Evolutionary conservation across 1,284 basidiomycete species (phyloP), one percentile per base, ranked within the genome.

Genomic region (Inonotus hispidus): DNA sequence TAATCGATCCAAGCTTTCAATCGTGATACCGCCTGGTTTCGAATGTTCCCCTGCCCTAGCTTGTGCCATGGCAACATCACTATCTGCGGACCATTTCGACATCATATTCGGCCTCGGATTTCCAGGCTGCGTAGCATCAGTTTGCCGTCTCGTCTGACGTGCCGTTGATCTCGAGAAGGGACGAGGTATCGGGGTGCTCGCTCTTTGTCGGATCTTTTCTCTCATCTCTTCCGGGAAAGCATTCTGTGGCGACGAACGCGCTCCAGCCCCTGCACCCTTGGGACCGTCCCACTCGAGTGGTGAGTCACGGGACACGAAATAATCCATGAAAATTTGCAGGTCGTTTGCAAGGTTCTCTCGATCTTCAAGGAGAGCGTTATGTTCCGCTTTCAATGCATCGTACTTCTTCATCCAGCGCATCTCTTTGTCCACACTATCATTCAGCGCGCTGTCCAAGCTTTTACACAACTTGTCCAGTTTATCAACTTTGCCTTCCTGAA

Each of bases 381-480:
- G 45, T 37, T 63, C 62, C 5, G 14, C 29, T 37, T 63, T 60
- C 27, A 63, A 13, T 23, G 35, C 49, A 19, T 57, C 58, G 19
- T 63, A 53, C 38, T 56, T 60, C 13, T 60, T 57, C 58, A 54
- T 63, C 62, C 62, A 63, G 38, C 59, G 57, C 53, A 63, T 59
- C 32, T 63, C 61, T n/a, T 63, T 63, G 32, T 58, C 41, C 7
- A 63, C 53, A 27, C 62, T 63, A 16, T 60, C 53, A 39, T 63
- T 43, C 53, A 63, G 41, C 3, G 62, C 62, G 27, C 53, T 57
- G 35, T 60, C 60, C n/a, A 63, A 59, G 35, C 58, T 60, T 13
- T 47, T 49, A 32, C 37, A 45, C 14, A 60, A 32, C 21, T 56
- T 59, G 21, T 55, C 53, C 2, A 60, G 43, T 10, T 56, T 53